phyloP scores from a whole-genome alignment of 2,329 filamentous ascomycete genomes.

The Colletotrichum theobromicola region DNA sequence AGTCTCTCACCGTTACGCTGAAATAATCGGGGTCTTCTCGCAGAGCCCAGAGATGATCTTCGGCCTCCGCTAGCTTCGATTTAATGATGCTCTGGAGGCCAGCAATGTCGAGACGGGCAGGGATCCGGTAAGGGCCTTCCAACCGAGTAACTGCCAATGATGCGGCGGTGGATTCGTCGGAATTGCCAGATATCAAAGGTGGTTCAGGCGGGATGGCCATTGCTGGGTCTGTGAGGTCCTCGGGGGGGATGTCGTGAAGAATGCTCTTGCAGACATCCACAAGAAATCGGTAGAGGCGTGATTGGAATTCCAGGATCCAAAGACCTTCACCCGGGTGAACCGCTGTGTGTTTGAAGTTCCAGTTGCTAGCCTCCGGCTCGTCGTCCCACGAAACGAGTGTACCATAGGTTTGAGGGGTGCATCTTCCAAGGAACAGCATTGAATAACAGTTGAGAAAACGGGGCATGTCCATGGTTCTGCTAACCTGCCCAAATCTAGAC shows the following conservation, averaged over 20 bases:
- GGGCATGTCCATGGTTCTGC: slow-evolving; percentile 26
- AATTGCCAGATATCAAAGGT: slow-evolving; percentile 28
- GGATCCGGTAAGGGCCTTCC: slow-evolving; percentile 59
- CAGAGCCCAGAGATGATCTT: slow-evolving; percentile 60
- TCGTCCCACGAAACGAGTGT: slow-evolving; percentile 37
- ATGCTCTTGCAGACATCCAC: slow-evolving; percentile 50
- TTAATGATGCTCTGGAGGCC: slow-evolving; percentile 48
- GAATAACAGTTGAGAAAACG: slow-evolving; percentile 33
- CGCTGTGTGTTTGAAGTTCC: slow-evolving; percentile 26
- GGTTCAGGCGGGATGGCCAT: slow-evolving; percentile 44
- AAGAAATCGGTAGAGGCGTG: slow-evolving; percentile 52
- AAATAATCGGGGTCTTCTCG: slow-evolving; percentile 67
- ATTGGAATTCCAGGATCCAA: slow-evolving; percentile 55
- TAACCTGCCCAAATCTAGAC: slow-evolving; percentile 33
- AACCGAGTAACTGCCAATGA: slow-evolving; percentile 45
- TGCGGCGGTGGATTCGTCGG: slow-evolving; percentile 33
- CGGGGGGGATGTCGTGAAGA: slow-evolving; percentile 53
- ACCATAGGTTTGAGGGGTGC: slow-evolving; percentile 36
- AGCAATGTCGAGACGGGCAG: slow-evolving; percentile 48
- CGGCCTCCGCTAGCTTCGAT: slow-evolving; percentile 43
- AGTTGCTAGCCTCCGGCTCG: slow-evolving; percentile 40
- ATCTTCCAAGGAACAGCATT: slow-evolving; percentile 38
- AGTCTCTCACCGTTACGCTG: slow-evolving; percentile 43
- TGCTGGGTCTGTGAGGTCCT: slow-evolving; percentile 29
- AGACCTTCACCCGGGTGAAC: slow-evolving; percentile 50